Conservation (phyloP, 2,329 filamentous ascomycete genomes). For the Colletotrichum sojae region DNA sequence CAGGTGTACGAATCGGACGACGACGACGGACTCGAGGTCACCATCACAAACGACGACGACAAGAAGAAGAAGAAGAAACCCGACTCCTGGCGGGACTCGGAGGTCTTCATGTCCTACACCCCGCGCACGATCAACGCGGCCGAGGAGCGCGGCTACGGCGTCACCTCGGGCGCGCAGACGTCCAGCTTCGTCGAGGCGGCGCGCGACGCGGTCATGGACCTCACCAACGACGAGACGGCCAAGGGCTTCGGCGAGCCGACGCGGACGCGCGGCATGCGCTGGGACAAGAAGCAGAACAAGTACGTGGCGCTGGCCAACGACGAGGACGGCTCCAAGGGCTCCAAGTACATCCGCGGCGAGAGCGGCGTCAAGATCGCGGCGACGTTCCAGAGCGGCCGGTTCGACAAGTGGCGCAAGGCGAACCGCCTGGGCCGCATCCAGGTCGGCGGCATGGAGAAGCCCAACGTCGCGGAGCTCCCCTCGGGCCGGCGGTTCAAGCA, state of each 20-base stretch:
- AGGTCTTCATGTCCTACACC: slow-evolving; percentile 97
- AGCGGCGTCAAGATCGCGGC: slow-evolving; percentile 96
- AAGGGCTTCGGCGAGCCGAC: slow-evolving; percentile 85
- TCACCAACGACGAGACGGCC: slow-evolving; percentile 87
- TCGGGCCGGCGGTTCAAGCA: slow-evolving; percentile 79
- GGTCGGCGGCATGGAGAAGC: slow-evolving; percentile 84
- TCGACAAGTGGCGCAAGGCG: slow-evolving; percentile 91
- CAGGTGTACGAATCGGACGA: slow-evolving; percentile 56
- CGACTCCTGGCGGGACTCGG: slow-evolving; percentile 71
- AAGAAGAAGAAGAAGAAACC: slow-evolving; percentile 55
- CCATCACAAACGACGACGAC: slow-evolving; percentile 73
- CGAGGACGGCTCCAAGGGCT: slow-evolving; percentile 85
- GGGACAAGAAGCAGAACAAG: slow-evolving; percentile 97
- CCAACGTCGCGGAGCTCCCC: slow-evolving; percentile 48
- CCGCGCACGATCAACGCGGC: slow-evolving; percentile 84
- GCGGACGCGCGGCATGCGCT: slow-evolving; percentile 81
- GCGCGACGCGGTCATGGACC: slow-evolving; percentile 90
- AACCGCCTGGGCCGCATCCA: slow-evolving; percentile 84
- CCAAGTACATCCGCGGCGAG: slow-evolving; percentile 86
- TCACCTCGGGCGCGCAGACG: slow-evolving; percentile 83
- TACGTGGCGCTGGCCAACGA: slow-evolving; percentile 95
- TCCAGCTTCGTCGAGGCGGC: slow-evolving; percentile 90
- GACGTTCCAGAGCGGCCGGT: slow-evolving; percentile 91
- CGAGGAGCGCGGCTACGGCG: slow-evolving; percentile 93
- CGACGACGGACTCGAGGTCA: slow-evolving; percentile 78